These are phyloP conservation scores for Chamaecyparis obtusa DNA, from an alignment of 75 land plant species.

Conservation along the genomic window DNA sequence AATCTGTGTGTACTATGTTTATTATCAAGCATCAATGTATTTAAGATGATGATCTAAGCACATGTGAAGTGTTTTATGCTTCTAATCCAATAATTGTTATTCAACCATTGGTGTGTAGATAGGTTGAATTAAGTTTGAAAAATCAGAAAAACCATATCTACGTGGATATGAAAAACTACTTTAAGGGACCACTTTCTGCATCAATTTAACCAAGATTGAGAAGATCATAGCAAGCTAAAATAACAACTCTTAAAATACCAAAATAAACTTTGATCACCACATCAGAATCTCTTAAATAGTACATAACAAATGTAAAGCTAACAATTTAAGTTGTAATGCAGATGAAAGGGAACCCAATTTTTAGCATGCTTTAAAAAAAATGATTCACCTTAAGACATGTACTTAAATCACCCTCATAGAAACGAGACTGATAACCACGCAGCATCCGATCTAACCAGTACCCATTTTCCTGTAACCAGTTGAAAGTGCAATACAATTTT, in stretches of 20 bases:
- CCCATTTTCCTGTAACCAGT: conserved; percentile 74
- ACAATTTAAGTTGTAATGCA: background rate
- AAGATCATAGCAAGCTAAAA: background rate
- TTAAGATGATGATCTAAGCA: background rate
- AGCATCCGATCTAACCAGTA: conserved; percentile 94
- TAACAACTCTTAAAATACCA: background rate
- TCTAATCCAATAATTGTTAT: background rate
- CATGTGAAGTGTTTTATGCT: background rate
- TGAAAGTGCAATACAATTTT: background rate
- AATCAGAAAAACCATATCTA: background rate
- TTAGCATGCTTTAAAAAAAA: background rate
- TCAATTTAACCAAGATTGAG: background rate
- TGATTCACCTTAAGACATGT: conserved; percentile 52
- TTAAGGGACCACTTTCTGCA: background rate
- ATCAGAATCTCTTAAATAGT: background rate
- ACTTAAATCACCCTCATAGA: conserved; percentile 73
- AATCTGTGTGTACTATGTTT: too few species aligned
- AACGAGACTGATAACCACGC: conserved; percentile 90
- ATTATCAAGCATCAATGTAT: background rate
- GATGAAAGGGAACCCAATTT: background rate
- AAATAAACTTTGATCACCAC: too few species aligned
- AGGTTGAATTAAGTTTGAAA: background rate
- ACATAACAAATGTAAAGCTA: background rate
- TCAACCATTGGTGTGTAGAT: background rate
- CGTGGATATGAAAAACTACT: background rate